Evolutionary conservation across 1,139 yeast genomes (phyloP).

Genomic region (Protomyces pachydermus): DNA sequence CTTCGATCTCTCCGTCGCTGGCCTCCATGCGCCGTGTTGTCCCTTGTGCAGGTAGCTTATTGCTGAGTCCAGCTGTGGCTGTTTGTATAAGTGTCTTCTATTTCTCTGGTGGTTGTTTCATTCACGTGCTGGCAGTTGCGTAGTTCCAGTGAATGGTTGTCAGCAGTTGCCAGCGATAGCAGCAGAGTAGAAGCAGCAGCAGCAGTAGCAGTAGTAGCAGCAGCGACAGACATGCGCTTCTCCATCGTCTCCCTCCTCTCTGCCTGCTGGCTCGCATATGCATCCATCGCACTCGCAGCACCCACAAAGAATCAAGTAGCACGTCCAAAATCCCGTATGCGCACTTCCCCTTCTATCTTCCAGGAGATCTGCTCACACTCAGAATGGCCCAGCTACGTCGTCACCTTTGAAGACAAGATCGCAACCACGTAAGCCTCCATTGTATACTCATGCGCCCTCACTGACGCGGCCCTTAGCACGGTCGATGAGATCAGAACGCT

Average conservation of each 20-base stretch:
- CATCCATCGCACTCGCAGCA: neutral
- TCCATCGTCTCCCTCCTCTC: neutral
- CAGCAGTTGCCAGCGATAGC: too few relatives aligned
- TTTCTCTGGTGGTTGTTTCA: too few relatives aligned
- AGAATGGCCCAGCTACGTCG: neutral
- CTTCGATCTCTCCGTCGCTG: neutral
- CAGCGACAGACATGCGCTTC: neutral
- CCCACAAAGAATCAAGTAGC: conserved; percentile 20
- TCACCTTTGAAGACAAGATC: neutral
- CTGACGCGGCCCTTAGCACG: neutral
- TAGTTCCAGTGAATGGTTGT: too few relatives aligned
- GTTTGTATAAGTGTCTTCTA: too few relatives aligned
- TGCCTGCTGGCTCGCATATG: neutral
- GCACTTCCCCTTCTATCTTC: too few relatives aligned
- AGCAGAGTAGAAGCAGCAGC: too few relatives aligned
- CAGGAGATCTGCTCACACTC: too few relatives aligned
- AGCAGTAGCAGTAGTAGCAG: too few relatives aligned
- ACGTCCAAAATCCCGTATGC: conserved; percentile 9
- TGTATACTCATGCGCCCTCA: too few relatives aligned
- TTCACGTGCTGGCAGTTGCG: too few relatives aligned
- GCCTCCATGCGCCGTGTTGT: neutral
- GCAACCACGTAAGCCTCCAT: neutral
- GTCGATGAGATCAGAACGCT: neutral
- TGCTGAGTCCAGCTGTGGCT: too few relatives aligned
- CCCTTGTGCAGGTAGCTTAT: too few relatives aligned